Conservation (phyloP, 495 filamentous ascomycete genomes). For the Lasiosphaeria miniovina region DNA sequence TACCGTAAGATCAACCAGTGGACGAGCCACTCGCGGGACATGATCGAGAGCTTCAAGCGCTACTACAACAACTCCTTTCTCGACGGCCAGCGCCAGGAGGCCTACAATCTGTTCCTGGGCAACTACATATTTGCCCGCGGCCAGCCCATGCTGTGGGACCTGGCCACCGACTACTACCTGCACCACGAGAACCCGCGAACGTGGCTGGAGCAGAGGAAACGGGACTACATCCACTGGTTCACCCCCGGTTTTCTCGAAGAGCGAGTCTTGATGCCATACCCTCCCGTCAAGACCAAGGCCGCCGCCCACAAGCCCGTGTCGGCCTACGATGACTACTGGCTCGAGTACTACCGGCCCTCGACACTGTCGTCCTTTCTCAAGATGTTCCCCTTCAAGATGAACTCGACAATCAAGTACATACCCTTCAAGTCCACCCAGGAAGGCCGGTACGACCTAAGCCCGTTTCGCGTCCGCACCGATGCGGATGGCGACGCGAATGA, state of each 20-base stretch:
- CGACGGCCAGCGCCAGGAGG: conserved; percentile 93
- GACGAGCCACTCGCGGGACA: conserved; percentile 94
- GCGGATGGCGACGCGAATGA: conserved; percentile 41
- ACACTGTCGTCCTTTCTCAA: conserved; percentile 82
- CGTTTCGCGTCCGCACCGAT: conserved; percentile 68
- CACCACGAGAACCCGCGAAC: conserved; percentile 80
- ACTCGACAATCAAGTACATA: conserved; percentile 77
- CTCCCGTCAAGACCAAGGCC: conserved; percentile 37
- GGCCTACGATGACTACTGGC: conserved; percentile 91
- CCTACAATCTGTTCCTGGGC: conserved; percentile 95
- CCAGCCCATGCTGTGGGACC: conserved; percentile 96
- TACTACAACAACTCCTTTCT: conserved; percentile 99
- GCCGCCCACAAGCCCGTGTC: conserved; percentile 52
- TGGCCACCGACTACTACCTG: conserved; percentile 93
- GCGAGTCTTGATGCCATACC: conserved; percentile 50
- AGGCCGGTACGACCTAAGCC: conserved; percentile 73
- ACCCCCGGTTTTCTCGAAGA: conserved; percentile 70
- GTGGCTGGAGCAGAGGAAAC: conserved; percentile 62
- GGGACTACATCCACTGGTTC: conserved; percentile 79
- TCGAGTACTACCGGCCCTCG: conserved; percentile 92
- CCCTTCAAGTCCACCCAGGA: conserved; percentile 68
- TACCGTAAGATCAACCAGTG: conserved; percentile 98
- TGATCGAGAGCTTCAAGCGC: conserved; percentile 98
- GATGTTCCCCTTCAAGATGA: conserved; percentile 86
- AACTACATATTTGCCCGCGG: conserved; percentile 92